Base-by-base conservation (phyloP, 495 filamentous ascomycete species). In the Bombardia bombarda region DNA sequence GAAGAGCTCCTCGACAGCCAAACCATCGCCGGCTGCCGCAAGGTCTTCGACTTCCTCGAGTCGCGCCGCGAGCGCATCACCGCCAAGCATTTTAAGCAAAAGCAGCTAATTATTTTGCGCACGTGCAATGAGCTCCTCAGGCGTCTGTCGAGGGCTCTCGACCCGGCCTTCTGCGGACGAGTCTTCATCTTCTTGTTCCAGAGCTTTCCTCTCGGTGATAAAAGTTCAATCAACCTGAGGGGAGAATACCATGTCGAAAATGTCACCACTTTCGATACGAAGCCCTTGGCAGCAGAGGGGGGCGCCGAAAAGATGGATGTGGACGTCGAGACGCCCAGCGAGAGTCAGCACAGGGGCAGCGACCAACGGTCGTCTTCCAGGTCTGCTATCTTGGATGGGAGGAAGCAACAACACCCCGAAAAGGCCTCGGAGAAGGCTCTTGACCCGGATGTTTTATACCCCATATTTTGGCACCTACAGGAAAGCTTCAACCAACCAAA, bases 141-240 rank as follows among this genome's bases (percentile, higher is more conserved):
- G 36, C 75, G 92, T 42, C 72, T 99, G 3, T 97, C 92, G 2
- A 74, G 94, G 35, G 88, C 92, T 3, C 88, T 96, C 55, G 93
- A 99, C 64, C 87, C 93, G 0, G 90, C 94, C 3, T 99, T 98
- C 61, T 96, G 90, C 59, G 92, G 92, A 26, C 75, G 90, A 33
- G 90, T 99, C 17, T 95, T 95, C 57, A 94, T 99, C 49, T 99
- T 95, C 56, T 78, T 97, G 44, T 97, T 95, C 62, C 92, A 97
- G 61, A 93, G 86, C 59, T 96, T 97, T 54, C 88, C 92, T 9
- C 72, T 97, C 0, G 89, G 90, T 20, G 92, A 99, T 65, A 90
- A 86, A 54, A 96, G 92, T 58, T 95, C 90, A 1, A 90, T 99
- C 37, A 99, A 99, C 52, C 75, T 96, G 36, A 80, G 93, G 21